Evolutionary conservation across 2,329 filamentous ascomycete genomes (phyloP), one percentile per base, ranked within the genome.

Genomic region (Zopfia rhizophila): DNA sequence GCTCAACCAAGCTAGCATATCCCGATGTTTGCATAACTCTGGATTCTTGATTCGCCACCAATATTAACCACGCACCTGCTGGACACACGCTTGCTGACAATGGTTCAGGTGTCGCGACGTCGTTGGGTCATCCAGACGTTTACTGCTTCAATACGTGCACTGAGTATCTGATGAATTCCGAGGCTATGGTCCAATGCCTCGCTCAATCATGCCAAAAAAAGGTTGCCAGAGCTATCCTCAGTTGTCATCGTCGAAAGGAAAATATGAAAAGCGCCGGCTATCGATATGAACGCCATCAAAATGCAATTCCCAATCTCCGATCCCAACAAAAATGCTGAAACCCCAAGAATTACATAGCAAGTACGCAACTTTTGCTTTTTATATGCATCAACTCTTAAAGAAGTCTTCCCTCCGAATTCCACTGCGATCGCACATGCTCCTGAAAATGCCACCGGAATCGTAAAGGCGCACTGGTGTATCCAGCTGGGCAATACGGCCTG

Each of bases 381-480:
- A n/a, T n/a, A n/a, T n/a, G 7, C 28, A 3, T 13, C 27, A 31
- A 10, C 14, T 18, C 33, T 44, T 40, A 22, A 64, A 56, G 57
- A 81, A 79, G 56, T 82, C 78, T 38, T 78, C 76, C 40, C 75
- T 69, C 23, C 76, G 68, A 60, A 96, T 95, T 1, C 90, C 90
- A 63, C 89, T 92, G 37, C 89, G 79, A 31, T 96, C 90, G 67
- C 92, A 96, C 92, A 96, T 96, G 24, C 87, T 79, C 56, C 88
- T 81, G 72, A 97, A 97, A 42, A 97, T 91, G 0, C 90, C 89
- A 7, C 82, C 85, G 33, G 79, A 74, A 21, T 86, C 81, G 80
- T 88, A 97, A 49, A 99, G 75, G 30, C 77, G 79, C 29, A 88
- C 65, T 2, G 94, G 94, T 11, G 82, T 81, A 64, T 89, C 94